Conservation (phyloP, 257 asterid genomes). For the Parsonsia alboflavescens region DNA sequence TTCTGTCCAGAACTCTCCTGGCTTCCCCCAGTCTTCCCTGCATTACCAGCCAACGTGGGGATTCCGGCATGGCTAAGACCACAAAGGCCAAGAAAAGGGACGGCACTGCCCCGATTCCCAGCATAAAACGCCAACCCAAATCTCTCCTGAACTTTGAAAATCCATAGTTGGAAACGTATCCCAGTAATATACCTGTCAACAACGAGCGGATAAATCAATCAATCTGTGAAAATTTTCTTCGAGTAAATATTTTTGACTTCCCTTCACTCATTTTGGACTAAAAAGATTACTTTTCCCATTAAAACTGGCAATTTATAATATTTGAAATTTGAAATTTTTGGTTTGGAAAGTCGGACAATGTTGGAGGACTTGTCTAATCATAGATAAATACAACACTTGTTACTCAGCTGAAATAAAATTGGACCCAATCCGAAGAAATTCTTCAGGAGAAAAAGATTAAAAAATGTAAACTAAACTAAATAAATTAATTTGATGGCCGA, state of each 20-base stretch:
- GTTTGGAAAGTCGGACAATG: background rate
- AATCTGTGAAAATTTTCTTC: background rate
- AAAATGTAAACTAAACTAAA: too few relatives aligned
- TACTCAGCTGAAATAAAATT: too few relatives aligned
- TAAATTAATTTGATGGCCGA: background rate
- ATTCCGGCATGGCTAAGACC: constrained; percentile 74
- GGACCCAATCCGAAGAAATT: background rate
- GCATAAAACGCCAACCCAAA: constrained; percentile 76
- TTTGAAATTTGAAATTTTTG: background rate
- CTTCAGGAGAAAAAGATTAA: too few relatives aligned
- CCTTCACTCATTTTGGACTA: background rate
- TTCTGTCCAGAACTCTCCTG: constrained; percentile 47
- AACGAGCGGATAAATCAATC: background rate
- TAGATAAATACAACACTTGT: too few relatives aligned
- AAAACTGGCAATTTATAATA: background rate
- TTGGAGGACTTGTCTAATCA: background rate
- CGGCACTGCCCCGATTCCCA: constrained; percentile 64
- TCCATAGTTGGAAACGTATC: constrained; percentile 60
- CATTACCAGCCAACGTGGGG: constrained; percentile 86
- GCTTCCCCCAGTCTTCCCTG: constrained; percentile 82
- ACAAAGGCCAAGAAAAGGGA: constrained; percentile 53
- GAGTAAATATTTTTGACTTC: background rate
- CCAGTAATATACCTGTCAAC: constrained; percentile 54
- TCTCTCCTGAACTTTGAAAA: constrained; percentile 52
- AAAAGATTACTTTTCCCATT: background rate